Evolutionary conservation across 2,329 filamentous ascomycete genomes (phyloP).

Genomic region (Juglanconis juglandina): DNA sequence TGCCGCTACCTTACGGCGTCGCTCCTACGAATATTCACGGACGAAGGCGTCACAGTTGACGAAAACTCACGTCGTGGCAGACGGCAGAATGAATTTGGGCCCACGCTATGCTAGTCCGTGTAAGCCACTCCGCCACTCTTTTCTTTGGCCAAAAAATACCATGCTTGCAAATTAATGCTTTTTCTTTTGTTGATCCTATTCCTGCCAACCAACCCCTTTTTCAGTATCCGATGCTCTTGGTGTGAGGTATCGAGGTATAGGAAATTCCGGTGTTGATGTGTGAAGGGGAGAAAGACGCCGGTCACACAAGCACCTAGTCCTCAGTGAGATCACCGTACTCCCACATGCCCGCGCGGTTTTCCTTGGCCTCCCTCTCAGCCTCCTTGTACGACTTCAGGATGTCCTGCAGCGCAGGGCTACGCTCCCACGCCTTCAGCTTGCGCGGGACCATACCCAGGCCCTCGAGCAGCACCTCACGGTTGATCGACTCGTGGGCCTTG

Average conservation of each 20-base stretch:
- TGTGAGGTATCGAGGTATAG: not conserved
- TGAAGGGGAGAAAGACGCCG: not conserved
- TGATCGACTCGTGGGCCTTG: conserved; percentile 71
- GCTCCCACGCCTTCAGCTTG: conserved; percentile 91
- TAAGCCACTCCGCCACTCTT: no score
- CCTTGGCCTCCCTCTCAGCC: conserved; percentile 75
- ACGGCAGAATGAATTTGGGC: no score
- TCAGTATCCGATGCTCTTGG: not conserved
- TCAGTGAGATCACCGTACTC: conserved; percentile 97
- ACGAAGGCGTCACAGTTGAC: no score
- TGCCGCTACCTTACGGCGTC: no score
- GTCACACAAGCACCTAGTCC: conserved; percentile 51
- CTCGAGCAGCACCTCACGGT: conserved; percentile 78
- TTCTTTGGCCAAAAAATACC: no score
- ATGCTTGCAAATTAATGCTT: no score
- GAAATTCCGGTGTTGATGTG: not conserved
- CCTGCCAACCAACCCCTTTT: no score
- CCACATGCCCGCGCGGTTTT: conserved; percentile 83
- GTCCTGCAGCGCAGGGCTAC: conserved; percentile 63
- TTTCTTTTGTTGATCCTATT: no score
- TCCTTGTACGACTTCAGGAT: conserved; percentile 70
- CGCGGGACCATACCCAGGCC: conserved; percentile 87
- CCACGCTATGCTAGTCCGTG: no score
- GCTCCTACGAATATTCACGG: no score
- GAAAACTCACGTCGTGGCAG: no score